Conservation (phyloP, 1,284 basidiomycete genomes). For the Papiliotrema nemorosa region DNA sequence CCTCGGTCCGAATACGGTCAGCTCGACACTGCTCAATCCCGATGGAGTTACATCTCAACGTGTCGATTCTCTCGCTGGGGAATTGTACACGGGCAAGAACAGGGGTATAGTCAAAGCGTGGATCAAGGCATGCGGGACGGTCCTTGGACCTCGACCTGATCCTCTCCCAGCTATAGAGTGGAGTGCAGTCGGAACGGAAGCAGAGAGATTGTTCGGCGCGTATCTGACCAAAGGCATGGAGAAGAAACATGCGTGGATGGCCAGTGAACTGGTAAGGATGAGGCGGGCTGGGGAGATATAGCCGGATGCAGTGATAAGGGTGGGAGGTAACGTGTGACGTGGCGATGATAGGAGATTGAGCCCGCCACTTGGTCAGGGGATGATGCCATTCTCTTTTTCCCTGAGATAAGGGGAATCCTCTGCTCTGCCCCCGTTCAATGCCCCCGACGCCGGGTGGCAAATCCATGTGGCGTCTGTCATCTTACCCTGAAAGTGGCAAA, state of each 20-base stretch:
- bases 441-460: too few species aligned
- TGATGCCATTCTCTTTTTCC: too few species aligned
- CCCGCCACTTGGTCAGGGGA: too few species aligned
- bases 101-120: constrained; percentile 4
- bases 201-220: not conserved
- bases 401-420: too few species aligned
- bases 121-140: not conserved
- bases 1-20: constrained; percentile 75
- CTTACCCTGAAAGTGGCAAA: not conserved
- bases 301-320: too few species aligned
- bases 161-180: constrained; percentile 12
- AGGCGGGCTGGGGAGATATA: too few species aligned
- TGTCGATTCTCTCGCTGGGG: not conserved
- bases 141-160: constrained; percentile 9
- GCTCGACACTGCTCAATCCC: constrained; percentile 60
- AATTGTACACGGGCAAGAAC: not conserved
- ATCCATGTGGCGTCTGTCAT: not conserved
- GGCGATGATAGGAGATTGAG: too few species aligned
- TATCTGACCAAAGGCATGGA: not conserved
- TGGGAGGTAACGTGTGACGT: too few species aligned
- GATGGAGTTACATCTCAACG: constrained; percentile 24
- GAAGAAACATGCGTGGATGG: not conserved
- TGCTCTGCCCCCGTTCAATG: too few species aligned
- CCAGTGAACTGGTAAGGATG: constrained; percentile 7
- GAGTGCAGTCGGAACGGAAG: not conserved